Evolutionary conservation across 352 stramenopile species (phyloP).

Genomic region (Phytophthora sp.): DNA sequence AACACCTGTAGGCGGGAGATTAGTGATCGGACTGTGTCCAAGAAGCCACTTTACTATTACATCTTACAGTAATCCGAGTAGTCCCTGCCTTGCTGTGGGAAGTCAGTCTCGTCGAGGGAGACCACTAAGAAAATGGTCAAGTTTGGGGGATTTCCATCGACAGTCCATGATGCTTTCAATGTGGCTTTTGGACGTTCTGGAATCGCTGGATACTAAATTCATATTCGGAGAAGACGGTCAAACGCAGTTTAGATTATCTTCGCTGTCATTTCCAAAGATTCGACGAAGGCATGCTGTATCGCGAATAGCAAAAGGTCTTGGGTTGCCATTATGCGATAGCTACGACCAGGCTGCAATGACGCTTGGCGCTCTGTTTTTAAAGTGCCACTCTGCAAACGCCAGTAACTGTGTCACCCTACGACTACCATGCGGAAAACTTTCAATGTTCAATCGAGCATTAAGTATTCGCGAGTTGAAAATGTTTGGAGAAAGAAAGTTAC

Average conservation of each 20-base stretch:
- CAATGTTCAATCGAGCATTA: conserved; percentile 12
- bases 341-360: conserved; percentile 19
- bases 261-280: conserved; percentile 29
- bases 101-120: conserved; percentile 14
- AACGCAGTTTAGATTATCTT: background rate
- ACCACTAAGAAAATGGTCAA: conserved; percentile 32
- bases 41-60: conserved; percentile 39
- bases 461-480: conserved; percentile 33
- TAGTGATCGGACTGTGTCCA: conserved; percentile 47
- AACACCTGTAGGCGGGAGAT: conserved; percentile 27
- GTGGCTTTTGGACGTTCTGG: conserved; percentile 44
- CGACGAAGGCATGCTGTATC: conserved; percentile 36
- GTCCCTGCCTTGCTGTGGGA: conserved; percentile 15
- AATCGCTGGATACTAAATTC: conserved; percentile 50
- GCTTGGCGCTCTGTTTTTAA: conserved; percentile 49
- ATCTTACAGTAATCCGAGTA: conserved; percentile 7
- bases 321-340: background rate
- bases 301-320: conserved; percentile 27
- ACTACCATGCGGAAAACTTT: conserved; percentile 19
- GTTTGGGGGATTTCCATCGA: conserved; percentile 32
- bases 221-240: conserved; percentile 29
- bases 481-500: conserved; percentile 15
- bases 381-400: conserved; percentile 24
- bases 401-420: conserved; percentile 18
- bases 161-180: conserved; percentile 39